Percentiles rank a stretch among this genome's conserved stretches.
These are phyloP conservation scores for Colletotrichum endophyticum DNA, from an alignment of 2,329 filamentous ascomycete species.

Conservation along the genomic window DNA sequence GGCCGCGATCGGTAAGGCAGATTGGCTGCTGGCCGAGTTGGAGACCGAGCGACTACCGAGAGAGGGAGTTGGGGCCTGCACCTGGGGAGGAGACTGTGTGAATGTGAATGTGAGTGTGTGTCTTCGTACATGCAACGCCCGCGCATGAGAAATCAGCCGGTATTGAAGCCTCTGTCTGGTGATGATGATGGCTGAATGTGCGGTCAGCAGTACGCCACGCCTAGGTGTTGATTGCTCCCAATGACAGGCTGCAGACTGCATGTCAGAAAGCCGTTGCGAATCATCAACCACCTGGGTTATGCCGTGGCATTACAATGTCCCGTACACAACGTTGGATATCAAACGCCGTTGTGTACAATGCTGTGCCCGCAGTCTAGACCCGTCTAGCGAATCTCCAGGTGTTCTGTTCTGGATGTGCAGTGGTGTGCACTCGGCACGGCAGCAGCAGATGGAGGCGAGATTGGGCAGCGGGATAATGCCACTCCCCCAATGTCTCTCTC, in stretches of 20 bases:
- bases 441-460: neutral
- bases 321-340: neutral
- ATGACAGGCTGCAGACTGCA: neutral
- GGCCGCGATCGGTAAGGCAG: neutral
- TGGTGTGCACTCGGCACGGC: neutral
- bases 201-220: neutral
- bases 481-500: neutral
- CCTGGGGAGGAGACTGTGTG: neutral
- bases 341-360: neutral
- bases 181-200: neutral
- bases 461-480: constrained; percentile 3
- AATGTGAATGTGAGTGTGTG: neutral
- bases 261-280: neutral
- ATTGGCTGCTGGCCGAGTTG: neutral
- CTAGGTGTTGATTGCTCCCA: neutral
- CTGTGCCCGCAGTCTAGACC: neutral
- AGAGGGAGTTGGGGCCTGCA: neutral
- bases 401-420: neutral
- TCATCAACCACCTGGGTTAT: neutral
- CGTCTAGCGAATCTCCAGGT: neutral
- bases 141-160: neutral
- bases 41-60: neutral
- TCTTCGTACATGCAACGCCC: neutral
- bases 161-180: neutral
- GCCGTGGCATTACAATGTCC: neutral